Evolutionary conservation across 1,139 yeast genomes (phyloP), one percentile per base, ranked within the genome.

Genomic region (Candida tropicalis): DNA sequence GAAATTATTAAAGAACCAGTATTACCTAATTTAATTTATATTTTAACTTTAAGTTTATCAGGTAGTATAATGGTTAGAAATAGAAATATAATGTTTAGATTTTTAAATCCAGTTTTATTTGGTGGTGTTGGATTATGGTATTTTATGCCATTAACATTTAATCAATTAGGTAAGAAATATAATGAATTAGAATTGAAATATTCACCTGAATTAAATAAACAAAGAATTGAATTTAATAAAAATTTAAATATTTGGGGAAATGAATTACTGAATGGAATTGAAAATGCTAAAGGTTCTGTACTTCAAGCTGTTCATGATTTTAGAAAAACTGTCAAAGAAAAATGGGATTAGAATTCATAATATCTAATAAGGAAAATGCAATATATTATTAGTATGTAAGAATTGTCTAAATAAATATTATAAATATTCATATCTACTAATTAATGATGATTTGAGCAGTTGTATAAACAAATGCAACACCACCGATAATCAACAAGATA

Each of bases 381-480:
- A n/a, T n/a, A n/a, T n/a, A n/a, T n/a, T n/a, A n/a, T n/a, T n/a
- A n/a, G n/a, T n/a, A n/a, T n/a, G n/a, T n/a, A n/a, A n/a, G n/a
- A n/a, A n/a, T n/a, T n/a, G n/a, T n/a, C n/a, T n/a, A n/a, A n/a
- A n/a, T n/a, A n/a, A n/a, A n/a, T n/a, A n/a, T n/a, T n/a, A 15
- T 18, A 10, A 18, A 3, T 17, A 18, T 31, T n/a, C 15, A n/a
- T n/a, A n/a, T n/a, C n/a, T n/a, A n/a, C n/a, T n/a, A n/a, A n/a
- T n/a, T n/a, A n/a, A n/a, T n/a, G n/a, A n/a, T n/a, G n/a, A n/a
- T 76, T 53, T 83, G 84, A 49, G 75, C 79, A 1, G 89, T 80
- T 2, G 90, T 85, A 59, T 84, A 86, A 5, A 74, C 55, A 78
- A 84, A 76, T 3, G 87, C 82, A 13, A 73, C 53, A 0, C 70